Conservation (phyloP, 2,329 filamentous ascomycete genomes). For the Diaporthe australafricana region DNA sequence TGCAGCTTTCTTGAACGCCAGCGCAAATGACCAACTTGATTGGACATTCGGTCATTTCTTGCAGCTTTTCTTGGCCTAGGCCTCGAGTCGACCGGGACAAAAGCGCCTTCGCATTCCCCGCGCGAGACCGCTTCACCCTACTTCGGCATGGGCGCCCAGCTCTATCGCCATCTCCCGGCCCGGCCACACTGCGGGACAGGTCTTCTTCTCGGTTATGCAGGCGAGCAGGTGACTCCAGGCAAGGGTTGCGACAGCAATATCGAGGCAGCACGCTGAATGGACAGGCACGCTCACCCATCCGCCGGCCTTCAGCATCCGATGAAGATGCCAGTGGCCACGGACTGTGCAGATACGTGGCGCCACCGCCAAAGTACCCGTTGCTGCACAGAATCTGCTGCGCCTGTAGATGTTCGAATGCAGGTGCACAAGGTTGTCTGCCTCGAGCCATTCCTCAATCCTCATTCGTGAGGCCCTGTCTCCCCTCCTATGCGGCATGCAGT, state of each 20-base stretch:
- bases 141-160: constrained; percentile 23
- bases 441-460: not conserved
- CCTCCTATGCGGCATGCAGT: not conserved
- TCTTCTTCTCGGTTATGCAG: constrained; percentile 17
- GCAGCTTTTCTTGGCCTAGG: not conserved
- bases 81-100: not conserved
- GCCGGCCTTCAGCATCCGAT: not conserved
- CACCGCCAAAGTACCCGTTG: not conserved
- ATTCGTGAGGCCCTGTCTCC: not conserved
- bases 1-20: not conserved
- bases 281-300: not conserved
- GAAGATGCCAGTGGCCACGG: not conserved
- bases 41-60: not conserved
- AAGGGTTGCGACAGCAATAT: constrained; percentile 8
- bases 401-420: not conserved
- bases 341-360: constrained; percentile 10
- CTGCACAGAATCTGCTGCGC: constrained; percentile 13
- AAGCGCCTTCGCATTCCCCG: constrained; percentile 8
- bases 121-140: constrained; percentile 12
- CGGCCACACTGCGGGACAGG: constrained; percentile 11
- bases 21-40: not conserved
- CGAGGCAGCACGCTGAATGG: not conserved
- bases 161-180: constrained; percentile 22
- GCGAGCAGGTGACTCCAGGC: not conserved
- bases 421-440: not conserved